Evolutionary conservation across 257 asterid genomes (phyloP).

Genomic region (Solanum chaucha): DNA sequence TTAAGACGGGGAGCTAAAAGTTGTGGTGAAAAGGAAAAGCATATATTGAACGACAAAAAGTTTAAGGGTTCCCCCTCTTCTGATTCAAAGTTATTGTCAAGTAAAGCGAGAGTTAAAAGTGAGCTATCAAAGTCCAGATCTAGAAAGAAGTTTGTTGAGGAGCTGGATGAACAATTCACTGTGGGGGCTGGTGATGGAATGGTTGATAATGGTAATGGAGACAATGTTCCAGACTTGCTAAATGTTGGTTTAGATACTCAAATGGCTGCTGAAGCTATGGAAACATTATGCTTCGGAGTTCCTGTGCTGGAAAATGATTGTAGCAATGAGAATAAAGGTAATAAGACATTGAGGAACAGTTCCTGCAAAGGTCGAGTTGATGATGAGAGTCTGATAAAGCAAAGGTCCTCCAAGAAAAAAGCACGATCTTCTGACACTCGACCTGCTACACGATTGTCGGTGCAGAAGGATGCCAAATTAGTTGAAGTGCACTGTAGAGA

Average conservation of each 20-base stretch:
- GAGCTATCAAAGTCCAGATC: conserved; percentile 10
- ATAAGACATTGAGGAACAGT: conserved; percentile 4
- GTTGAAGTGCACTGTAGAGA: conserved; percentile 5
- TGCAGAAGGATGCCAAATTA: conserved; percentile 16
- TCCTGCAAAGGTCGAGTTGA: conserved; percentile 15
- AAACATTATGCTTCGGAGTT: conserved; percentile 38
- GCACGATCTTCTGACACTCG: conserved; percentile 20
- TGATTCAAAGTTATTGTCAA: conserved; percentile 38
- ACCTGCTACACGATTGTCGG: conserved; percentile 42
- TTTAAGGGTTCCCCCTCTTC: conserved; percentile 20
- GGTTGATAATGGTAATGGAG: conserved; percentile 13
- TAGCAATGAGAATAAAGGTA: conserved; percentile 15
- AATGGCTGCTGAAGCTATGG: conserved; percentile 93
- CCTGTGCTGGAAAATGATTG: conserved; percentile 20
- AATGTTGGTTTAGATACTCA: conserved; percentile 79
- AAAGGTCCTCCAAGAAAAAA: conserved; percentile 7
- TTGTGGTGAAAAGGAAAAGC: conserved; percentile 17
- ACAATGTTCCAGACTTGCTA: conserved; percentile 21
- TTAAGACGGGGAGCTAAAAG: conserved; percentile 11
- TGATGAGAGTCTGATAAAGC: conserved; percentile 14
- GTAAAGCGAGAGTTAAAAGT: conserved; percentile 21
- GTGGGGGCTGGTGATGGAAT: conserved; percentile 18
- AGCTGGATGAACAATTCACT: conserved; percentile 27
- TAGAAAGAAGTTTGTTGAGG: conserved; percentile 29
- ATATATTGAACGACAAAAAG: conserved; percentile 11